Percentiles rank a stretch among this genome's conserved stretches.
Evolutionary conservation across 345 rosid genomes (phyloP).

Genomic region (Chamaenerion angustifolium): DNA sequence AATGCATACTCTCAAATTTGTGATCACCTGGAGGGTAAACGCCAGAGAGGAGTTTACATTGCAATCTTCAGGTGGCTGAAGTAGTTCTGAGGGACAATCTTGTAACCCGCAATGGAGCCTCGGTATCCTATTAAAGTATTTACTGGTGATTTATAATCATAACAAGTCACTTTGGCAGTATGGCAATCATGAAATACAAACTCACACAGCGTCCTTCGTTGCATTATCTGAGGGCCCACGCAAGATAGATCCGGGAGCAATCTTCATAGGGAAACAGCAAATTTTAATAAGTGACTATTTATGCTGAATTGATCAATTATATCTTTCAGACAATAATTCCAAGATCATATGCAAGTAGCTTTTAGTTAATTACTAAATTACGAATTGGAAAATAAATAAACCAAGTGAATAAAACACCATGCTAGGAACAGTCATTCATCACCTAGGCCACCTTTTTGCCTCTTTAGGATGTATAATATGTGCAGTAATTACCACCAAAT

Average conservation of each 20-base stretch:
- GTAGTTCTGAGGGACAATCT: slow-evolving; percentile 78
- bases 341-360: no score
- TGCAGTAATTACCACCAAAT: no score
- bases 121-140: slow-evolving; percentile 44
- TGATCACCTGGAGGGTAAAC: slow-evolving; percentile 74
- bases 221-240: slow-evolving; percentile 85
- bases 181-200: slow-evolving; percentile 11
- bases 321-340: no score
- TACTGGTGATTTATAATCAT: slow-evolving; percentile 11
- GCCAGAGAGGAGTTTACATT: slow-evolving; percentile 88
- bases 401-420: no score
- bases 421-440: no score
- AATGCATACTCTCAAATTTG: neutral
- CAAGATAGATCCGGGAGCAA: slow-evolving; percentile 84
- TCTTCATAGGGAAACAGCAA: slow-evolving; percentile 32
- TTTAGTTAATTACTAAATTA: no score
- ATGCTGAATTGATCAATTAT: neutral
- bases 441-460: no score
- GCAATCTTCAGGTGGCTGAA: slow-evolving; percentile 96
- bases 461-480: no score
- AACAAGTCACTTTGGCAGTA: neutral
- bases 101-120: slow-evolving; percentile 58
- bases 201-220: slow-evolving; percentile 76
- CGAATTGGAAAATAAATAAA: no score
- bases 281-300: slow-evolving; percentile 1